Conservation (phyloP, 1,284 basidiomycete genomes). For the Leccinum griseonigrum region DNA sequence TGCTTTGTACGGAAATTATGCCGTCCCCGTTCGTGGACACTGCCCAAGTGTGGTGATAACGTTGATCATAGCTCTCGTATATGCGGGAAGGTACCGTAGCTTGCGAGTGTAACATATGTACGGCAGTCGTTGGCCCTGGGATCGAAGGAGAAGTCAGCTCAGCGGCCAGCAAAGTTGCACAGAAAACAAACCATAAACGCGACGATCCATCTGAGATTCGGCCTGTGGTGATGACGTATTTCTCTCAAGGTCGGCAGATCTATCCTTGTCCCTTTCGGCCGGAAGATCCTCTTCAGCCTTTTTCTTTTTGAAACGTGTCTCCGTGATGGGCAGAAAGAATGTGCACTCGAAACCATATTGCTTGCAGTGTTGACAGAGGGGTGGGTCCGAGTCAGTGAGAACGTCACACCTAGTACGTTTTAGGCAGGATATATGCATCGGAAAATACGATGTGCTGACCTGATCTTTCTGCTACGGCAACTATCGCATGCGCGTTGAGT, state of each 20-base stretch:
- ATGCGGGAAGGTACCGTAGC: constrained; percentile 78
- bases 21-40: constrained; percentile 82
- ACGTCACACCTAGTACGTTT: constrained; percentile 66
- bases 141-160: constrained; percentile 10
- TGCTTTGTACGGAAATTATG: constrained; percentile 81
- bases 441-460: constrained; percentile 38
- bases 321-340: constrained; percentile 96
- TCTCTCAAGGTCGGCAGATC: constrained; percentile 25
- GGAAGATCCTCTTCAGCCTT: constrained; percentile 67
- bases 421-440: constrained; percentile 16
- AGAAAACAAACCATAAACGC: constrained; percentile 56
- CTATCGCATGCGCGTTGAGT: constrained; percentile 90
- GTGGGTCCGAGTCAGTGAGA: constrained; percentile 69
- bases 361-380: constrained; percentile 82
- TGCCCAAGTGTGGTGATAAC: constrained; percentile 83
- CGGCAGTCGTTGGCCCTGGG: constrained; percentile 79
- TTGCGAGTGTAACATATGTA: constrained; percentile 87
- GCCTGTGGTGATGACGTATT: constrained; percentile 36
- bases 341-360: constrained; percentile 92
- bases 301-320: constrained; percentile 98
- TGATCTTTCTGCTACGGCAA: constrained; percentile 92
- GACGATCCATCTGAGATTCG: constrained; percentile 47
- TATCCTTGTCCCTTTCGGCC: constrained; percentile 42
- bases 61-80: constrained; percentile 85
- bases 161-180: constrained; percentile 1